Base-by-base conservation (phyloP, 441 rosid genomes). In the Capsella rubella region DNA sequence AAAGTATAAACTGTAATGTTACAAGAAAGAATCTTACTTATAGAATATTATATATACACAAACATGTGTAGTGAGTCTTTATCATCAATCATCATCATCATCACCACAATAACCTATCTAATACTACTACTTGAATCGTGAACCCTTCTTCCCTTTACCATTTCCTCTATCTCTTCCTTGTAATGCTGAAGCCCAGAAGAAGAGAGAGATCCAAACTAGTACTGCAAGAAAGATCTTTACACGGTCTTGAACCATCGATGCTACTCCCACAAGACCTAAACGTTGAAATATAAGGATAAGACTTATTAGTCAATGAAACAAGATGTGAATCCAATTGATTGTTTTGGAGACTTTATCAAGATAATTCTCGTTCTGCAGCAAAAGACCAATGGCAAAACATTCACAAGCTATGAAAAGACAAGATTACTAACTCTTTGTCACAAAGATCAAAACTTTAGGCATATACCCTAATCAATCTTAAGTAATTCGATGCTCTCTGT, bases 131-230 rank as follows among this genome's bases (percentile, higher is more conserved):
- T 82, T 85, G 80, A 81, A 87, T 50, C 82, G 67, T 12, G 93
- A 82, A 59, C 90, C 84, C 21, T 72, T 72, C 49, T 71, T 50
- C 8, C 63, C 61, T 71, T 87, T 87, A 78, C 75, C 79, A 8
- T 85, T 52, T 28, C 75, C 75, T 51, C 15, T 71, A 31, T 3
- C 59, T 39, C 52, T 71, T 50, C 75, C 68, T 71, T 71, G 42
- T 60, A 86, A 84, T 40, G 86, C 87, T 10, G 92, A 89, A 52
- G 92, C 81, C 97, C 97, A 93, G 85, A 93, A 93, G 81, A 93
- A 89, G 46, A 91, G 66, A 74, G 97, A 89, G 86, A 91, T 79
- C 98, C 96, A 93, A 78, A 93, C 84, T 69, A 93, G 88, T 72
- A 93, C 84, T 37, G 98, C 96, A 76, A 84, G 65, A 82, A 89